phyloP scores from a whole-genome alignment of 345 rosid genomes.

The Excoecaria cochinchinensis region DNA sequence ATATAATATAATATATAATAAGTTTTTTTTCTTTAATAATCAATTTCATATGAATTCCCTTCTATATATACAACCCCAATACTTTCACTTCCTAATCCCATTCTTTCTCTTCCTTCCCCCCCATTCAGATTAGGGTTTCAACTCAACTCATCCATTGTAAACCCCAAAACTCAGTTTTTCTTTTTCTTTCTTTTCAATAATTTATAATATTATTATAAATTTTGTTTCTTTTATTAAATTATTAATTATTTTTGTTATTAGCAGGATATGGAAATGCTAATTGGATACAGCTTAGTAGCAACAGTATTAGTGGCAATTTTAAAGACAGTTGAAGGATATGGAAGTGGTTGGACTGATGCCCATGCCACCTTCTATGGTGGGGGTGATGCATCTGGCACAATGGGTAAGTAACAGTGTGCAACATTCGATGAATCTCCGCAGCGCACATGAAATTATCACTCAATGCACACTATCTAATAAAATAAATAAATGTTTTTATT shows the following conservation, averaged over 20 bases:
- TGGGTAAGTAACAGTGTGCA: constrained; percentile 28
- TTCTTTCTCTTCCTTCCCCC: background rate
- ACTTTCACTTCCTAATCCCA: constrained; percentile 17
- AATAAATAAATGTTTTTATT: too few species aligned
- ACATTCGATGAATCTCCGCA: too few species aligned
- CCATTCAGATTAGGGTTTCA: background rate
- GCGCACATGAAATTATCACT: too few species aligned
- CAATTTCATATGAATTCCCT: background rate
- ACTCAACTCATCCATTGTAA: background rate
- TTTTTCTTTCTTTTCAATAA: background rate
- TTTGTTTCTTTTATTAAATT: background rate
- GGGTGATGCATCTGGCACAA: constrained; percentile 50
- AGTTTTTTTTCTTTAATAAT: background rate
- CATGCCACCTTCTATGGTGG: constrained; percentile 57
- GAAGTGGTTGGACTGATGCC: constrained; percentile 37
- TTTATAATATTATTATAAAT: constrained; percentile 1
- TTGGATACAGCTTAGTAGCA: constrained; percentile 20
- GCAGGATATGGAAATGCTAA: constrained; percentile 27
- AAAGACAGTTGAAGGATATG: constrained; percentile 16
- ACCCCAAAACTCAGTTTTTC: background rate
- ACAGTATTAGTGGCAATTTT: background rate
- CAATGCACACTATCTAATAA: too few species aligned
- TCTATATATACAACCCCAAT: constrained; percentile 33
- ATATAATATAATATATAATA: too few species aligned
- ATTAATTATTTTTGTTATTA: background rate